Evolutionary conservation across 441 rosid species (phyloP).

Genomic region (Codiaeum variegatum): DNA sequence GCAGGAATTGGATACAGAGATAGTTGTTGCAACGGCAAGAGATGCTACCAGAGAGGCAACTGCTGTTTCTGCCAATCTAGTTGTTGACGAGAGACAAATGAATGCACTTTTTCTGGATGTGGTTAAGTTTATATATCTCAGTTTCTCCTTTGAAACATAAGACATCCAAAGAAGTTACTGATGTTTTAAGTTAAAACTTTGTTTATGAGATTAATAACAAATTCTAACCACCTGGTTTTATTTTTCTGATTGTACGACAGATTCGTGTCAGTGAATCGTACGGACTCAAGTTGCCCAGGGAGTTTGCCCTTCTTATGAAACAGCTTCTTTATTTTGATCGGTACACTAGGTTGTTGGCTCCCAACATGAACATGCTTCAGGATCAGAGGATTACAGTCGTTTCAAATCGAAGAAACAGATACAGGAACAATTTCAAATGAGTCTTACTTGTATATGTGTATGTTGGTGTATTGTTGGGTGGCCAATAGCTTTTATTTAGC

Average conservation of each 20-base stretch:
- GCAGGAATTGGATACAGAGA: constrained; percentile 88
- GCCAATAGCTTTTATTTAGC: neutral
- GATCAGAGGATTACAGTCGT: constrained; percentile 84
- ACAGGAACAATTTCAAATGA: constrained; percentile 41
- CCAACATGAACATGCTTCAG: constrained; percentile 91
- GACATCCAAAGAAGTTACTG: neutral
- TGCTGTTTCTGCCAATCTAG: constrained; percentile 81
- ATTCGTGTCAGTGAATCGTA: constrained; percentile 84
- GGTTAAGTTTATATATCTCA: constrained; percentile 47
- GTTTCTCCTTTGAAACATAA: neutral
- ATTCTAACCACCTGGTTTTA: neutral
- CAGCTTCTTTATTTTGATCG: constrained; percentile 95
- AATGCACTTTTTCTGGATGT: constrained; percentile 94
- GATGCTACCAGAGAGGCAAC: constrained; percentile 56
- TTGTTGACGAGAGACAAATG: constrained; percentile 95
- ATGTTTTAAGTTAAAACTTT: neutral
- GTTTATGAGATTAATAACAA: neutral
- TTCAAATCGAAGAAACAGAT: constrained; percentile 58
- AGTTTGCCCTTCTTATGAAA: constrained; percentile 92
- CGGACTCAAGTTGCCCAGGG: constrained; percentile 87
- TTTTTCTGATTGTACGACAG: constrained; percentile 32
- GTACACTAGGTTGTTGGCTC: constrained; percentile 87
- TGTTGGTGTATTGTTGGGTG: neutral
- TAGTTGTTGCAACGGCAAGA: constrained; percentile 83
- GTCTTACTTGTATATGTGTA: neutral